A percentile compares a stretch with the other conserved stretches of the same genome.
Conservation (phyloP, 2,329 filamentous ascomycete genomes). For the Zalaria obscura region DNA sequence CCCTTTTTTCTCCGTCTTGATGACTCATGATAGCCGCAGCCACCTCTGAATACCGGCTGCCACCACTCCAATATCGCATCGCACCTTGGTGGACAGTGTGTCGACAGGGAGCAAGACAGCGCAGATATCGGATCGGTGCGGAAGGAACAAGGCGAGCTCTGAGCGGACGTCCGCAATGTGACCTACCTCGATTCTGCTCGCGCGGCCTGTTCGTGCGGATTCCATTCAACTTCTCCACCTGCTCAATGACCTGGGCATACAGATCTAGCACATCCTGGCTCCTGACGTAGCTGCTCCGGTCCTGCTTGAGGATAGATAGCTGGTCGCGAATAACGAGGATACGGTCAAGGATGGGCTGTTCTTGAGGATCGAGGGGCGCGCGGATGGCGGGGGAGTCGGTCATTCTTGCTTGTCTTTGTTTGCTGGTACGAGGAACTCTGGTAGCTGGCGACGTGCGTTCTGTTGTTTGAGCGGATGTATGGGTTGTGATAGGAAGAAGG, state of each 20-base stretch:
- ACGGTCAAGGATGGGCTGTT: conserved; percentile 51
- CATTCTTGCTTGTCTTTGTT: conserved; percentile 20
- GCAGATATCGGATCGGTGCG: no score
- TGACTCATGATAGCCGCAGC: no score
- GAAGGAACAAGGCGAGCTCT: no score
- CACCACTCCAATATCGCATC: no score
- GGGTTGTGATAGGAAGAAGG: no score
- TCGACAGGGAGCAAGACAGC: no score
- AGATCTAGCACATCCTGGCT: conserved; percentile 48
- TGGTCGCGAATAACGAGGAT: conserved; percentile 44
- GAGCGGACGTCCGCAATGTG: no score
- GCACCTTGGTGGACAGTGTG: no score
- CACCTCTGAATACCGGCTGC: no score
- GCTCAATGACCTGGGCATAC: conserved; percentile 46
- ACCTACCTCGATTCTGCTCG: conserved; percentile 43
- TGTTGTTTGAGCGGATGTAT: no score
- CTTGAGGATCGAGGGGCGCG: conserved; percentile 45
- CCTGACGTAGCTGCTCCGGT: conserved; percentile 52
- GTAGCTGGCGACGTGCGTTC: no score
- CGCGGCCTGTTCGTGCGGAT: conserved; percentile 42
- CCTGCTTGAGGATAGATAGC: conserved; percentile 47
- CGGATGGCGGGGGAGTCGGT: conserved; percentile 48
- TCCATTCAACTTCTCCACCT: conserved; percentile 46
- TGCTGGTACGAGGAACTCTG: neutral
- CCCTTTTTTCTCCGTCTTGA: no score